Evolutionary conservation across 805 yeast genomes (phyloP), one percentile per base, ranked within the genome.

Genomic region (Candida krabiensis): DNA sequence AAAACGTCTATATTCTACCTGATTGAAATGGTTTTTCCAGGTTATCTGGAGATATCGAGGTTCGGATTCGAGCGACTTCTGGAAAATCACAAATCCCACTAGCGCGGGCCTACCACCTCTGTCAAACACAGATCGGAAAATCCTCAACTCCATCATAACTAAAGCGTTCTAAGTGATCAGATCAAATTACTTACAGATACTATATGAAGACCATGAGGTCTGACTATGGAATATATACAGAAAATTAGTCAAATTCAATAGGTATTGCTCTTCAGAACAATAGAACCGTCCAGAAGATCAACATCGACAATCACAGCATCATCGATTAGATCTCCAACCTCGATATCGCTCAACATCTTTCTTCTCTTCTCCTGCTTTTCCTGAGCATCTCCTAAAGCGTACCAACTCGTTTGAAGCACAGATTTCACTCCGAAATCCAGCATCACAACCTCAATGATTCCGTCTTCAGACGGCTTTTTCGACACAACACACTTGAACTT

Each of bases 261-360:
- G 16, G 41, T 43, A 4, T 50, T 55, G 38, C 63, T 56, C 9
- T 30, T 46, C 24, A 73, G 39, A 8, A 63, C 55, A 25, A 75
- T 53, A 5, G 52, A 44, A 8, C 75, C 75, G 13, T 68, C 74
- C 19, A 75, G 47, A 26, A 70, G 60, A 43, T 73, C 77, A 3
- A 75, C 55, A 28, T 62, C 69, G 12, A 58, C 59, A 13, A 75
- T 61, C 15, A 49, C 50, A 19, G 75, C 71, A 33, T 61, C 60
- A 6, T 56, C 61, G 4, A 75, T 49, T 0, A 60, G 40, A 32
- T 71, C 75, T 1, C 81, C 81, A 25, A 75, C 66, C 9, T 51
- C 55, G 17, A 76, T 66, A 22, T 54, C 45, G 38, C 51, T 47
- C 15, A 54, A 28, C n/a, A 44, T 18, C 9, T 35, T 37, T 12